Percentiles rank a stretch among this genome's conserved stretches.
These are phyloP conservation scores for Salix caprea DNA, from an alignment of 345 rosid species.

Conservation along the genomic window DNA sequence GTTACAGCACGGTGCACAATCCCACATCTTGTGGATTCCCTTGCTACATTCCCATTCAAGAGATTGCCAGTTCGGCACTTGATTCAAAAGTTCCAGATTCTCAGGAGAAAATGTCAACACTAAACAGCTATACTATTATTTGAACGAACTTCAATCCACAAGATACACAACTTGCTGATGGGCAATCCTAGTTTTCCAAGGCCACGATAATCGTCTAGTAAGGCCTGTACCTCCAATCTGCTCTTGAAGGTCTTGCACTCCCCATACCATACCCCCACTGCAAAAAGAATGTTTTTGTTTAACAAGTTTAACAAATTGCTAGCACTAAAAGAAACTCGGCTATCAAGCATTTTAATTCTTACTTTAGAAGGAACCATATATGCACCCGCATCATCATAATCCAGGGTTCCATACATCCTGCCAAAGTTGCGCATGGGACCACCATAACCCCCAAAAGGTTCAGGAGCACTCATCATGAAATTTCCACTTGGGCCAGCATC, in stretches of 20 bases:
- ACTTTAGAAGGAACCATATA: neutral
- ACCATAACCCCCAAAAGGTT: slow-evolving; percentile 68
- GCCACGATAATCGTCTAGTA: slow-evolving; percentile 31
- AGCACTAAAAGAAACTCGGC: neutral
- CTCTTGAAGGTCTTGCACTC: slow-evolving; percentile 63
- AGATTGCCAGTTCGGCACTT: neutral
- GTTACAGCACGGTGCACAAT: neutral
- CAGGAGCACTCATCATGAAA: slow-evolving; percentile 48
- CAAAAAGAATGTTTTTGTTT: slow-evolving; percentile 5
- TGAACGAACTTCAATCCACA: neutral
- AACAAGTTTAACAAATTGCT: neutral
- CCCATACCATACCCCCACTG: slow-evolving; percentile 80
- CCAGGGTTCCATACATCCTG: slow-evolving; percentile 76
- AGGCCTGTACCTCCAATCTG: slow-evolving; percentile 91
- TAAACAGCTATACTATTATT: neutral
- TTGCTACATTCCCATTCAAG: neutral
- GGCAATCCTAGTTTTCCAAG: slow-evolving; percentile 4
- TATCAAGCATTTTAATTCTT: neutral
- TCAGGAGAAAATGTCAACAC: neutral
- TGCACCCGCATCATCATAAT: slow-evolving; percentile 63
- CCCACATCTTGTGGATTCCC: neutral
- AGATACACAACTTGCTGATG: neutral
- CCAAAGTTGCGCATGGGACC: slow-evolving; percentile 79
- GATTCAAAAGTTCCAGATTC: neutral
- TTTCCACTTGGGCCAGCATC: slow-evolving; percentile 67